Conservation (phyloP, 805 yeast species). For the Lipomyces japonicus region DNA sequence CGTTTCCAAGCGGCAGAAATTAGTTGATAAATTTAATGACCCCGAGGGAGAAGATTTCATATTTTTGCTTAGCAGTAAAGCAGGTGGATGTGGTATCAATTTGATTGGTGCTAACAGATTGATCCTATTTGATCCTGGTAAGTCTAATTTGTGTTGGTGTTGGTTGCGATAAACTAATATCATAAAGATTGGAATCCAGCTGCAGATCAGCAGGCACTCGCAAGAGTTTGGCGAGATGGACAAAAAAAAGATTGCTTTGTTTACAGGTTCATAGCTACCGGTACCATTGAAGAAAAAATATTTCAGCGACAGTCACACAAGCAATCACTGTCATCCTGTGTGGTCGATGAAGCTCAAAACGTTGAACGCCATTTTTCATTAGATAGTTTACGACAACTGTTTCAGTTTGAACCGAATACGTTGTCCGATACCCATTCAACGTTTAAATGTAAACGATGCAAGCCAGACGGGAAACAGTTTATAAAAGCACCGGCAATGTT, state of each 20-base stretch:
- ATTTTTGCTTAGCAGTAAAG: slow-evolving; percentile 86
- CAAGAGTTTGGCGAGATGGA: slow-evolving; percentile 98
- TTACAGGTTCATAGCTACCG: slow-evolving; percentile 89
- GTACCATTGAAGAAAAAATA: slow-evolving; percentile 93
- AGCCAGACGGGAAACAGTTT: slow-evolving; percentile 52
- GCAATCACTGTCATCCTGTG: slow-evolving; percentile 87
- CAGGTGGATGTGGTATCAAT: slow-evolving; percentile 98
- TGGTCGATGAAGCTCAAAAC: slow-evolving; percentile 93
- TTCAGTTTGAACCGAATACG: slow-evolving; percentile 63
- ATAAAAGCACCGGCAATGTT: slow-evolving; percentile 77
- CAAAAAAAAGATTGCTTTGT: slow-evolving; percentile 96
- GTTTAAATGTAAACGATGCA: slow-evolving; percentile 81
- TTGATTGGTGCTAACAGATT: slow-evolving; percentile 93
- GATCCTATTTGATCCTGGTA: slow-evolving; percentile 66
- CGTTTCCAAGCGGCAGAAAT: slow-evolving; percentile 85
- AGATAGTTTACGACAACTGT: slow-evolving; percentile 71
- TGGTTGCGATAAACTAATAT: slow-evolving; percentile 34
- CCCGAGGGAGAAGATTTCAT: slow-evolving; percentile 86
- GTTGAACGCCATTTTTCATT: slow-evolving; percentile 88
- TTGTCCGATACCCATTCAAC: slow-evolving; percentile 90
- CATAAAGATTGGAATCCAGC: slow-evolving; percentile 94
- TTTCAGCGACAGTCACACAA: slow-evolving; percentile 95
- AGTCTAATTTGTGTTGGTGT: neutral
- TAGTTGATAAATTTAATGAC: slow-evolving; percentile 87
- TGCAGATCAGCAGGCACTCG: slow-evolving; percentile 94